These are phyloP conservation scores for Chalciporus piperatus DNA, from an alignment of 768 basidiomycete species.

Conservation along the genomic window DNA sequence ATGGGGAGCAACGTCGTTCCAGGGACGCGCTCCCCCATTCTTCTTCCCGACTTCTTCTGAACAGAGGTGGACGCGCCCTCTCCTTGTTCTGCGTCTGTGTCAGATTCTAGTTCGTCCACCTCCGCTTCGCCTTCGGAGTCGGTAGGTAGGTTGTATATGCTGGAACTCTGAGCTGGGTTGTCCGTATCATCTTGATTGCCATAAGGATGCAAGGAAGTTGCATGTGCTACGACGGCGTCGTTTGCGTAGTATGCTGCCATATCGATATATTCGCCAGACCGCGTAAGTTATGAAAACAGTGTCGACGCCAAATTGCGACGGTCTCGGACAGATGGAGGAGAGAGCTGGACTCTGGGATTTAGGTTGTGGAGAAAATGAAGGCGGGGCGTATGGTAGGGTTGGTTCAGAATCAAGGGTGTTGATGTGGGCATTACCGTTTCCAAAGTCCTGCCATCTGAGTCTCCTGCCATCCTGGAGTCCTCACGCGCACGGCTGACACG, in stretches of 20 bases:
- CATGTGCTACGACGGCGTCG: slow-evolving; percentile 30
- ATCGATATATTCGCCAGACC: slow-evolving; percentile 12
- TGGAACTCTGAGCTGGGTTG: slow-evolving; percentile 22
- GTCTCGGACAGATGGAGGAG: slow-evolving; percentile 1
- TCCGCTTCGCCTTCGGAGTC: slow-evolving; percentile 34
- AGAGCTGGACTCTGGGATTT: not conserved
- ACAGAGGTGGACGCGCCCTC: slow-evolving; percentile 19
- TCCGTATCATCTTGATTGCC: slow-evolving; percentile 24
- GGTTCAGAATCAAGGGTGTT: slow-evolving; percentile 20
- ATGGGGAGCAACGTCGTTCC: slow-evolving; percentile 70
- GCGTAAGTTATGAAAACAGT: slow-evolving; percentile 5
- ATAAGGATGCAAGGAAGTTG: slow-evolving; percentile 33
- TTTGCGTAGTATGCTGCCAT: slow-evolving; percentile 33
- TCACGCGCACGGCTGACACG: no score
- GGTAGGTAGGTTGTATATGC: slow-evolving; percentile 32
- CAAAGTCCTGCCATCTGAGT: slow-evolving; percentile 21
- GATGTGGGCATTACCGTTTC: slow-evolving; percentile 13
- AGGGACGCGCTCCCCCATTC: slow-evolving; percentile 44
- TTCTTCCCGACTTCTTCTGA: slow-evolving; percentile 29
- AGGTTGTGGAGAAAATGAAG: slow-evolving; percentile 6
- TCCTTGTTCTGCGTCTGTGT: slow-evolving; percentile 31
- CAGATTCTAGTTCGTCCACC: slow-evolving; percentile 34
- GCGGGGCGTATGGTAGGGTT: slow-evolving; percentile 14
- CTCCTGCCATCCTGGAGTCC: not conserved
- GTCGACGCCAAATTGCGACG: slow-evolving; percentile 7